These are phyloP conservation scores for Primulina huaijiensis DNA, from an alignment of 257 asterid genomes.

Conservation along the genomic window DNA sequence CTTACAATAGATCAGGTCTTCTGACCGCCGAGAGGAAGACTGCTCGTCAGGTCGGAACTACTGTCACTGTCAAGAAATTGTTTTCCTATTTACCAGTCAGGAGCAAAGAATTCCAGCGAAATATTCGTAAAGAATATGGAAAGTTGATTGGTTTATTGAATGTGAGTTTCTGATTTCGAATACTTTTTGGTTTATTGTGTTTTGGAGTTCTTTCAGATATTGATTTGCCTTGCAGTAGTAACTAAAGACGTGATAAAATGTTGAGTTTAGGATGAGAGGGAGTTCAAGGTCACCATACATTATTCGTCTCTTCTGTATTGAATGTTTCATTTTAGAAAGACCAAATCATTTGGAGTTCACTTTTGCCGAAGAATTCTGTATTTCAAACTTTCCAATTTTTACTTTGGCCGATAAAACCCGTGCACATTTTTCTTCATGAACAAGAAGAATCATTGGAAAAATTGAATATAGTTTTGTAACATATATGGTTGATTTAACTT, in stretches of 20 bases:
- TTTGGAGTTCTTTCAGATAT: slow-evolving; percentile 22
- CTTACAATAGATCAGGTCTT: slow-evolving; percentile 64
- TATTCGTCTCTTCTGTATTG: no score
- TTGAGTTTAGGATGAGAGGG: no score
- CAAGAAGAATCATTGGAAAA: no score
- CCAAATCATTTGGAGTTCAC: not conserved
- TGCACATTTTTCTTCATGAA: not conserved
- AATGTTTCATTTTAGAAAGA: not conserved
- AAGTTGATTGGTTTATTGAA: slow-evolving; percentile 79
- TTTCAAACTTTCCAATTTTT: no score
- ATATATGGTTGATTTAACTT: not conserved
- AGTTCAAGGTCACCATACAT: no score
- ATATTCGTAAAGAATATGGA: slow-evolving; percentile 87
- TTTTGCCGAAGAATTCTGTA: not conserved
- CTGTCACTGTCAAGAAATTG: slow-evolving; percentile 82
- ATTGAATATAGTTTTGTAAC: no score
- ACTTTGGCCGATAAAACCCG: no score
- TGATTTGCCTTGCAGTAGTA: not conserved
- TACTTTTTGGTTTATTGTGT: slow-evolving; percentile 13
- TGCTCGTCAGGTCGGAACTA: slow-evolving; percentile 93
- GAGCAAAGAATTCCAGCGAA: slow-evolving; percentile 81
- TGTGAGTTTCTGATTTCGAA: slow-evolving; percentile 43
- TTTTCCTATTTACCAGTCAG: slow-evolving; percentile 87
- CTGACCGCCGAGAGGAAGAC: slow-evolving; percentile 69
- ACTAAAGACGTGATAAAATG: no score